Percentiles rank a stretch among this genome's conserved stretches.
These are phyloP conservation scores for Plectranthus barbatus DNA, from an alignment of 257 asterid species.

Conservation along the genomic window DNA sequence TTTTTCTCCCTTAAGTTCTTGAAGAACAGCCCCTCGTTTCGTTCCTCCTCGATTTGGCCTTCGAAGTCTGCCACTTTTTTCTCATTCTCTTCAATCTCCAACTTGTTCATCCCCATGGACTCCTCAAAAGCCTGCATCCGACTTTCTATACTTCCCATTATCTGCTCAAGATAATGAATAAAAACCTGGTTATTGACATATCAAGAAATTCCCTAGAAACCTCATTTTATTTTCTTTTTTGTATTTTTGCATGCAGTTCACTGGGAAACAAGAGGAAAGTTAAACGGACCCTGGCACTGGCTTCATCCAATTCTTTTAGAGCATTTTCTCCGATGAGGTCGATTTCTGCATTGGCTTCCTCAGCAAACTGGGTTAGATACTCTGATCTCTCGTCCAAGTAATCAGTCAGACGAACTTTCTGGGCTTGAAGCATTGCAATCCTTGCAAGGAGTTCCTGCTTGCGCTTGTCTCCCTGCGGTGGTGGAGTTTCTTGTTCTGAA, in stretches of 20 bases:
- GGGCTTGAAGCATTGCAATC: conserved; percentile 81
- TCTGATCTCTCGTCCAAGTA: conserved; percentile 78
- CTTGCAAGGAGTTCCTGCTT: conserved; percentile 83
- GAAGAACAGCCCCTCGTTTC: conserved; percentile 85
- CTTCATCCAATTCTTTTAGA: conserved; percentile 73
- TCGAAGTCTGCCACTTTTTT: conserved; percentile 50
- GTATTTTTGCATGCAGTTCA: neutral
- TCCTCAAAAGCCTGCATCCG: conserved; percentile 89
- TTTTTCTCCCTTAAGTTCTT: conserved; percentile 48
- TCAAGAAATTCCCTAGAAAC: neutral
- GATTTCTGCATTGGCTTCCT: conserved; percentile 81
- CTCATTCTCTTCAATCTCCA: conserved; percentile 63
- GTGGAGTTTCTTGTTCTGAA: conserved; percentile 35
- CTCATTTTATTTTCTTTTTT: neutral
- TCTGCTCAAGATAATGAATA: conserved; percentile 46
- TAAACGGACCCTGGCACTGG: conserved; percentile 58
- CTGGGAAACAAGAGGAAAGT: neutral
- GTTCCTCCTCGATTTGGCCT: conserved; percentile 45
- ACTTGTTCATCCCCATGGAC: conserved; percentile 55
- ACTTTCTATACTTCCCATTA: conserved; percentile 73
- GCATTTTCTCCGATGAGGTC: conserved; percentile 89
- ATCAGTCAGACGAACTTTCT: conserved; percentile 71
- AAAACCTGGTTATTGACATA: neutral
- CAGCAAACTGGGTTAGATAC: conserved; percentile 70
- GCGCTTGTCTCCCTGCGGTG: conserved; percentile 48